These are phyloP conservation scores for Narthecium ossifragum DNA, from an alignment of 106 monocot species.

Conservation along the genomic window DNA sequence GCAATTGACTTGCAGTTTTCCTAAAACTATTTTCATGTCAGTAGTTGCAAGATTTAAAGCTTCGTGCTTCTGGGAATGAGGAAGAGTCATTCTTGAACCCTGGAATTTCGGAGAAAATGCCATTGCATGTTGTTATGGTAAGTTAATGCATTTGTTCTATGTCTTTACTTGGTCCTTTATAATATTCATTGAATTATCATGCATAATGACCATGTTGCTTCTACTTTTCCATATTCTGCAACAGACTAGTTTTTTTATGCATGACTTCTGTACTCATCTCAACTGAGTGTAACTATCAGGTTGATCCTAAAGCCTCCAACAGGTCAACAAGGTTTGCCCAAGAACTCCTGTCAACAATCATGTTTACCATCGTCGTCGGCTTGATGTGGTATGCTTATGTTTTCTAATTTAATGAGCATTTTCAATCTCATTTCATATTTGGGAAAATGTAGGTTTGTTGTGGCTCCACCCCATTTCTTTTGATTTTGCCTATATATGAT, in stretches of 20 bases:
- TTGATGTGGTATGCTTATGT: conserved; percentile 68
- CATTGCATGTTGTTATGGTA: conserved; percentile 97
- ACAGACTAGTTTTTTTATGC: too few relatives aligned
- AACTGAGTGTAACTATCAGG: too few relatives aligned
- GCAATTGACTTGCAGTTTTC: conserved; percentile 17
- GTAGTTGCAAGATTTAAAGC: conserved; percentile 99
- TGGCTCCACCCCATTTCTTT: too few relatives aligned
- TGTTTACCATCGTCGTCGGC: conserved; percentile 64
- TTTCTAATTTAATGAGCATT: neutral
- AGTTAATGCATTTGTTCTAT: too few relatives aligned
- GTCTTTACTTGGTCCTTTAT: conserved; percentile 3
- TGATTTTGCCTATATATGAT: too few relatives aligned
- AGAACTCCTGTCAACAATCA: conserved; percentile 67
- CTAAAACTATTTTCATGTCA: conserved; percentile 44
- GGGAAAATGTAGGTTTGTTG: too few relatives aligned
- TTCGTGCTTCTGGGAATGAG: conserved; percentile 66
- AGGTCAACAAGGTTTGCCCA: conserved; percentile 74
- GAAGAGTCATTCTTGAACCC: conserved; percentile 63
- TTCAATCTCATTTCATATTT: conserved; percentile 8
- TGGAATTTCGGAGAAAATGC: conserved; percentile 87
- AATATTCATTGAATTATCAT: too few relatives aligned
- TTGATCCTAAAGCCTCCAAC: conserved; percentile 80
- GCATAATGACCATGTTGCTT: too few relatives aligned
- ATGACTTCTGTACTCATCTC: too few relatives aligned
- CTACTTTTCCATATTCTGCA: too few relatives aligned